Conservation (phyloP, 495 filamentous ascomycete species). For the Antarctomyces pellizariae region DNA sequence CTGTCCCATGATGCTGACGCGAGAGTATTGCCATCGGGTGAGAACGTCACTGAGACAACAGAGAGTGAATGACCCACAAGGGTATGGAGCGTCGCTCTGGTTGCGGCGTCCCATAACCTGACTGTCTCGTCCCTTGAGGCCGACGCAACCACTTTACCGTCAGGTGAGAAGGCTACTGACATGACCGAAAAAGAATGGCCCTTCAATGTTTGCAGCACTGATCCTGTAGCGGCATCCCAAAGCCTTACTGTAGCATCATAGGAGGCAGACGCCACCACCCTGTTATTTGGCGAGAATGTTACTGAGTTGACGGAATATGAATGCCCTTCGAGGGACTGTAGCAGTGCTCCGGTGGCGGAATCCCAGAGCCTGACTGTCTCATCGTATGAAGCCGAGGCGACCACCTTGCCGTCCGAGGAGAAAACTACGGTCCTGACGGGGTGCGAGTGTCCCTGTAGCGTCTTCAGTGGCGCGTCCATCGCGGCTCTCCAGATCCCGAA, state of each 20-base stretch:
- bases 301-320: conserved; percentile 5
- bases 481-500: conserved; percentile 3
- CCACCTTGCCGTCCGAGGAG: conserved; percentile 12
- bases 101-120: conserved; percentile 10
- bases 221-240: conserved; percentile 5
- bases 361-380: conserved; percentile 16
- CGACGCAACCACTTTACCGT: conserved; percentile 6
- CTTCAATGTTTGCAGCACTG: conserved; percentile 4
- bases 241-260: conserved; percentile 3
- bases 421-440: conserved; percentile 12
- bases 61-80: too few relatives aligned
- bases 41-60: conserved; percentile 8
- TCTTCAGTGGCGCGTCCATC: conserved; percentile 2
- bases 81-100: too few relatives aligned
- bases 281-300: conserved; percentile 10
- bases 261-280: conserved; percentile 1
- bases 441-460: conserved; percentile 11
- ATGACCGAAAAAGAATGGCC: conserved; percentile 4
- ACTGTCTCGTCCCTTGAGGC: conserved; percentile 5
- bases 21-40: conserved; percentile 5
- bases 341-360: conserved; percentile 6
- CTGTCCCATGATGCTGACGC: conserved; percentile 5
- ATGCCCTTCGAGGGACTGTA: conserved; percentile 10
- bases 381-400: conserved; percentile 14
- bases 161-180: conserved; percentile 5